These are phyloP conservation scores for Pyrenophora graminea DNA, from an alignment of 2,329 filamentous ascomycete species.

Conservation along the genomic window DNA sequence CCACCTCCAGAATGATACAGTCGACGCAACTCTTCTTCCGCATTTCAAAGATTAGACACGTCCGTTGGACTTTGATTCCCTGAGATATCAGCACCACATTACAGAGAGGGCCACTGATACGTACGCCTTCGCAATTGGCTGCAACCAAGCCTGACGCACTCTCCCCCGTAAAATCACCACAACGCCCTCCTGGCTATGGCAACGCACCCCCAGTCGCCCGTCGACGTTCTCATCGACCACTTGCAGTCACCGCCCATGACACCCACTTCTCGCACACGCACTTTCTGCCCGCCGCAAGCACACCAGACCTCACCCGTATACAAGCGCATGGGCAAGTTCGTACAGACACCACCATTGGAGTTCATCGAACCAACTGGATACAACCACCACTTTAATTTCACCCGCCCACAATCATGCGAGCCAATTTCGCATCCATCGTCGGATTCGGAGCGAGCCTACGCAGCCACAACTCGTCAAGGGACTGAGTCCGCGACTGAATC, in stretches of 20 bases:
- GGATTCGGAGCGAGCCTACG: conserved; percentile 40
- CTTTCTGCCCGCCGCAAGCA: conserved; percentile 35
- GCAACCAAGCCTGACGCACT: conserved; percentile 36
- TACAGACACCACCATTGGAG: conserved; percentile 45
- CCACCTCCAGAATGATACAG: conserved; percentile 48
- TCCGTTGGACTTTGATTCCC: conserved; percentile 40
- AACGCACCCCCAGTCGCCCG: conserved; percentile 35
- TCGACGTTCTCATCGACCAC: conserved; percentile 37
- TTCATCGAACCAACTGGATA: conserved; percentile 44
- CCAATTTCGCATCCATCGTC: conserved; percentile 46
- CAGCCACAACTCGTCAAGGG: conserved; percentile 38
- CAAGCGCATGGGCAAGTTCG: conserved; percentile 40
- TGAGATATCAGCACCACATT: conserved; percentile 28
- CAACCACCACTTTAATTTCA: conserved; percentile 44
- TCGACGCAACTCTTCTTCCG: conserved; percentile 43
- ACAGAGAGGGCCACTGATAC: conserved; percentile 31
- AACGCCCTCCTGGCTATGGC: conserved; percentile 36
- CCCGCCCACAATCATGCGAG: conserved; percentile 40
- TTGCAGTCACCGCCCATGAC: conserved; percentile 46
- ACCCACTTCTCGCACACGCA: conserved; percentile 33
- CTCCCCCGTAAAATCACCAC: conserved; percentile 33
- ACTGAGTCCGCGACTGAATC: conserved; percentile 32
- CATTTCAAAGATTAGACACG: conserved; percentile 37
- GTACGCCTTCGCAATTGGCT: conserved; percentile 37
- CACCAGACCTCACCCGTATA: conserved; percentile 41